Base-by-base conservation (phyloP, 352 stramenopile species). In the Globisporangium orthogonon region DNA sequence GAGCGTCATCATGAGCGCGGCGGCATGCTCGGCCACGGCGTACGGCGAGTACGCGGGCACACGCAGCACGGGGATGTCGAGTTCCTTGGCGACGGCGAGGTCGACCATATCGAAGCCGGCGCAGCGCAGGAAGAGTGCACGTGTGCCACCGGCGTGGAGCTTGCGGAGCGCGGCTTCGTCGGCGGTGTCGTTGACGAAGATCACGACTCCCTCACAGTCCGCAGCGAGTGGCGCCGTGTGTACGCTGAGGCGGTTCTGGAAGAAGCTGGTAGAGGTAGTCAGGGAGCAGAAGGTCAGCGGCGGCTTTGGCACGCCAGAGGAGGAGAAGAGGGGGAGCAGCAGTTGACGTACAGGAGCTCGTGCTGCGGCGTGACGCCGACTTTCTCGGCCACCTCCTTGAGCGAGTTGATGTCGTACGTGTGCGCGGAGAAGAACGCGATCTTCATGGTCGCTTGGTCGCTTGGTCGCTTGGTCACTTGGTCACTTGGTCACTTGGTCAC, bases 171-270 rank as follows among this genome's bases (percentile, higher is more conserved):
- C 67, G 3, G 63, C 68, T 17, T 67, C 76, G 54, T 93, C 71
- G 4, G 84, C 83, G 6, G 72, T 74, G 63, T 96, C 87, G 59
- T 95, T 96, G 47, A 96, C 87, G 60, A 95, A 96, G 53, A 93
- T 86, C 40, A 84, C 76, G 30, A 88, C 78, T 44, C 48, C 78
- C 47, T 92, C 80, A 48, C 69, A 88, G 2, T 72, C 70, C 9
- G 76, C 60, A 0, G 83, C 78, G 37, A 92, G 67, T 45, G 73
- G 66, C 9, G 73, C 80, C 0, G 76, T 87, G 29, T 70, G 66
- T 17, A 52, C 56, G 54, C 72, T 78, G 11, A 92, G 61, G 31
- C 78, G 78, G 30, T 73, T 69, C 30, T 65, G 54, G 45, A 87
- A 78, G 69, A 89, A 88, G 10, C 73, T 84, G 41, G 30, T 44